A percentile compares a stretch with the other conserved stretches of the same genome.
phyloP scores from a whole-genome alignment of 2,329 filamentous ascomycete genomes.

The Colletotrichum tropicicola region DNA sequence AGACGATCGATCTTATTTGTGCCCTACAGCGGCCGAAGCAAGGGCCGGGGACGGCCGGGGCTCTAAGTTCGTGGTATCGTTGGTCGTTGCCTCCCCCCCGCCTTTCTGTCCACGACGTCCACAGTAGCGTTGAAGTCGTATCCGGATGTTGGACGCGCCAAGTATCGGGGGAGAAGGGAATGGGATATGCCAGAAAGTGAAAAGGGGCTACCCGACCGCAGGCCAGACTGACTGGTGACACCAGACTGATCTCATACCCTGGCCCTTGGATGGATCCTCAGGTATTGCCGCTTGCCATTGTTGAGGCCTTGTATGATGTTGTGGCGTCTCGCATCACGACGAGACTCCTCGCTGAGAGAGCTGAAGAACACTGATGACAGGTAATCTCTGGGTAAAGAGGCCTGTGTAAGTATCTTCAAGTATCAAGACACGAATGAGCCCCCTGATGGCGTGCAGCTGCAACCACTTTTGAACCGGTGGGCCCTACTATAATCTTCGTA shows the following conservation, averaged over 20 bases:
- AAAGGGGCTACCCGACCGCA: neutral
- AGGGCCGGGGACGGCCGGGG: neutral
- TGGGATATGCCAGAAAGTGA: neutral
- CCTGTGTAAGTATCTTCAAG: neutral
- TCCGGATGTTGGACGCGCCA: neutral
- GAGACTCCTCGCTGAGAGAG: neutral
- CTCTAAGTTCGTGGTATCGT: neutral
- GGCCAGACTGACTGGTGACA: neutral
- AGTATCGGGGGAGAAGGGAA: neutral
- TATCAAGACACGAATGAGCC: no score
- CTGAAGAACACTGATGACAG: neutral
- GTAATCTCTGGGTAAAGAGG: neutral
- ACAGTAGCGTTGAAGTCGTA: conserved; percentile 7
- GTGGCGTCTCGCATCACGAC: conserved; percentile 5
- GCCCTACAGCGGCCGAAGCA: conserved; percentile 14
- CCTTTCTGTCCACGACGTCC: neutral
- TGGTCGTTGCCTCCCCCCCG: neutral
- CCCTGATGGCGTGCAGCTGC: conserved; percentile 3
- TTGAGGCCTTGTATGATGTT: conserved; percentile 10
- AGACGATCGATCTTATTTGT: conserved; percentile 27
- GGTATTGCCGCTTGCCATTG: neutral
- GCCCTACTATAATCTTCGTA: no score
- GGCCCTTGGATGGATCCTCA: conserved; percentile 9
- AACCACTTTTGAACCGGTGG: no score
- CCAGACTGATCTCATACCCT: neutral